These are phyloP conservation scores for Hemileccinum rubropunctum DNA, from an alignment of 768 basidiomycete species.

Conservation along the genomic window DNA sequence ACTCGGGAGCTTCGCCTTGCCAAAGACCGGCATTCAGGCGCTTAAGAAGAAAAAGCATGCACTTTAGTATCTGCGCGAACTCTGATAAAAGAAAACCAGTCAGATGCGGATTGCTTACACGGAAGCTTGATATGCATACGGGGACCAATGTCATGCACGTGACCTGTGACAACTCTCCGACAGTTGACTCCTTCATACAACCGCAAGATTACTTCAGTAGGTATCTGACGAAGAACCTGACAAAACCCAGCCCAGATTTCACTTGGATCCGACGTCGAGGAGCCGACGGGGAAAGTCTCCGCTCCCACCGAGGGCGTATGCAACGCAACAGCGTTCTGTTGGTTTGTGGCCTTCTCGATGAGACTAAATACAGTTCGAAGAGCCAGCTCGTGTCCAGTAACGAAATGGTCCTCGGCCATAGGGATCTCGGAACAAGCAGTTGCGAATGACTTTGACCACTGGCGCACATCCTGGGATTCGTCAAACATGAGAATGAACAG, in stretches of 20 bases:
- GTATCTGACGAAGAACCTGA: conserved; percentile 51
- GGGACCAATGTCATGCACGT: conserved; percentile 56
- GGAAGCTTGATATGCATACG: conserved; percentile 45
- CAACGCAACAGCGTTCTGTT: neutral
- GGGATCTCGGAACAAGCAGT: conserved; percentile 39
- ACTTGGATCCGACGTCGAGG: conserved; percentile 37
- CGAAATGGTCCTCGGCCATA: conserved; percentile 48
- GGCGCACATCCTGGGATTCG: conserved; percentile 45
- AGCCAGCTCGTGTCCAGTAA: conserved; percentile 44
- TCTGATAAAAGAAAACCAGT: conserved; percentile 38
- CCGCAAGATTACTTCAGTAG: conserved; percentile 40
- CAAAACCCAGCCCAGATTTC: conserved; percentile 54
- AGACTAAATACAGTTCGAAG: conserved; percentile 38
- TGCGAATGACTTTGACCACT: conserved; percentile 56
- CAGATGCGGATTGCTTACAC: neutral
- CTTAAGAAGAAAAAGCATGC: conserved; percentile 58
- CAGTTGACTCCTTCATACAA: conserved; percentile 40
- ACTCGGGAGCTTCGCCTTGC: conserved; percentile 67
- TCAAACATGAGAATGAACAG: conserved; percentile 58
- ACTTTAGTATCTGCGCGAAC: conserved; percentile 56
- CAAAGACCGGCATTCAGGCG: conserved; percentile 60
- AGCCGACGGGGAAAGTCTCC: conserved; percentile 1
- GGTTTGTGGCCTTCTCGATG: conserved; percentile 14
- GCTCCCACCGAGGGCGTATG: conserved; percentile 3
- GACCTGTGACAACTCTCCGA: conserved; percentile 53